These are phyloP conservation scores for Termitomyces sp. DNA, from an alignment of 768 basidiomycete species.

Conservation along the genomic window DNA sequence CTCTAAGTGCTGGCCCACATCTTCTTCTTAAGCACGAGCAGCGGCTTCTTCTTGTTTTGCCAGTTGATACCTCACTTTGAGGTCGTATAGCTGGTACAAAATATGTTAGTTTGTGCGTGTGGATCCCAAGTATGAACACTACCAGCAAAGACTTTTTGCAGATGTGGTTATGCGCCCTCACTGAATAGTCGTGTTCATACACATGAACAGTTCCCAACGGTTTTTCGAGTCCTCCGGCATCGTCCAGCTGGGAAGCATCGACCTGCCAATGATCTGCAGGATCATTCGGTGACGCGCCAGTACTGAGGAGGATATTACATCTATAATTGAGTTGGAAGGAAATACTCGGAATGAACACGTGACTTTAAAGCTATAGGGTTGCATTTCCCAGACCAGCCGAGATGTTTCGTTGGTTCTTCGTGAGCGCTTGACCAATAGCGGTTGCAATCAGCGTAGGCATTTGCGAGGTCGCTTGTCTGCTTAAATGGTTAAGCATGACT, in stretches of 20 bases:
- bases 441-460: background rate
- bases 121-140: background rate
- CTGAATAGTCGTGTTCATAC: background rate
- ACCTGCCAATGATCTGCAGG: background rate
- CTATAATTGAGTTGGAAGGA: background rate
- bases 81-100: background rate
- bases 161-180: background rate
- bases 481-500: background rate
- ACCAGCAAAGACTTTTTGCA: background rate
- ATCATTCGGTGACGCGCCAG: background rate
- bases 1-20: background rate
- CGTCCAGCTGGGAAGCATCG: background rate
- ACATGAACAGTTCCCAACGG: background rate
- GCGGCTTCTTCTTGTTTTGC: background rate
- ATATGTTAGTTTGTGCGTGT: background rate
- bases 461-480: background rate
- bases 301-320: background rate
- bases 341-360: background rate
- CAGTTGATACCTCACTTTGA: background rate
- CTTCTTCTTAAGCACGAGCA: background rate
- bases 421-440: background rate
- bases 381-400: background rate
- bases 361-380: background rate
- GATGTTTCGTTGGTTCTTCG: background rate
- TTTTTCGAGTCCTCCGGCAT: background rate